A percentile compares a stretch with the other conserved stretches of the same genome.
Evolutionary conservation across 2,329 filamentous ascomycete species (phyloP).

Genomic region (Fusarium newnesense): DNA sequence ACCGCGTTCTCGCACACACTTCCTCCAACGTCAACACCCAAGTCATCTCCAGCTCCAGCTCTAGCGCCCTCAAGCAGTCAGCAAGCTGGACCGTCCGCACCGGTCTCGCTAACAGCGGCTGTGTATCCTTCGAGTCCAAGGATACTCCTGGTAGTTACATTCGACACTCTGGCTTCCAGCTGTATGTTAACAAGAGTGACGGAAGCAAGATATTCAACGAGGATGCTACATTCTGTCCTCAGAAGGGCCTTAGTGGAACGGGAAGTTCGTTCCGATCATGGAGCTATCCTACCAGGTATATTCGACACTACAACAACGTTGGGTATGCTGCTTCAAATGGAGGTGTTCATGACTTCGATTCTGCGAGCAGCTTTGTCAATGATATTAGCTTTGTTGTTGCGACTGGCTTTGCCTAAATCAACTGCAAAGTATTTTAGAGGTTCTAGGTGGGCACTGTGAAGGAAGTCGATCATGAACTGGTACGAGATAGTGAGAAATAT

Average conservation of each 20-base stretch:
- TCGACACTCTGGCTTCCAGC: background rate
- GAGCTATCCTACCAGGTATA: constrained; percentile 24
- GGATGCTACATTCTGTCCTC: constrained; percentile 24
- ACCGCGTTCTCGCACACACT: constrained; percentile 10
- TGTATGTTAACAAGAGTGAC: background rate
- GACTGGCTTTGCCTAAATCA: background rate
- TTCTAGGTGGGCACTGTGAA: background rate
- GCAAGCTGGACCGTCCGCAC: constrained; percentile 21
- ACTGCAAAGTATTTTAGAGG: too few species aligned
- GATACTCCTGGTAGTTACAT: constrained; percentile 21
- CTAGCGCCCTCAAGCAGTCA: constrained; percentile 10
- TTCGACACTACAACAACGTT: constrained; percentile 12
- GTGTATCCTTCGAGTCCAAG: constrained; percentile 19
- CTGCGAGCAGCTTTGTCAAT: background rate
- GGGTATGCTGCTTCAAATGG: constrained; percentile 9
- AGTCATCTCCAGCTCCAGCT: constrained; percentile 5
- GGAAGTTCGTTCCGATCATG: constrained; percentile 17
- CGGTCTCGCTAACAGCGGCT: constrained; percentile 20
- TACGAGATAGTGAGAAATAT: background rate
- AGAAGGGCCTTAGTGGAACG: constrained; percentile 6
- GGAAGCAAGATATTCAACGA: constrained; percentile 17
- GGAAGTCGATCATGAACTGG: background rate
- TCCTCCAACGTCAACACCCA: constrained; percentile 18
- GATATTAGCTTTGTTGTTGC: constrained; percentile 14
- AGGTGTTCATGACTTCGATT: constrained; percentile 17